These are phyloP conservation scores for Zizania palustris DNA, from an alignment of 202 grass and related monocot species.

Conservation along the genomic window DNA sequence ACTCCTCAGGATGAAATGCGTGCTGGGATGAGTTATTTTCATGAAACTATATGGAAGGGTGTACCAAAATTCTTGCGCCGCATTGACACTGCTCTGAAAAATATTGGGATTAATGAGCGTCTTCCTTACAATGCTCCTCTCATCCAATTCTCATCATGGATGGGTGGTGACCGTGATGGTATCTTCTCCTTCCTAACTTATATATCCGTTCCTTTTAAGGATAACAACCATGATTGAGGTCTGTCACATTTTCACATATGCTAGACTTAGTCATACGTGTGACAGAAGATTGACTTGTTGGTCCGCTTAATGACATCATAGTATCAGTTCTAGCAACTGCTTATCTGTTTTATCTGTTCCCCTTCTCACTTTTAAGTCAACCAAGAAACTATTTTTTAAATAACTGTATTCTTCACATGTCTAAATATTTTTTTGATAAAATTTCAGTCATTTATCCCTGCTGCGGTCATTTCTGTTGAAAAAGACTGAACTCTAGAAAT, in stretches of 20 bases:
- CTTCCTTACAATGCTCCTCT: conserved; percentile 93
- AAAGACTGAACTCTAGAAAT: conserved; percentile 28
- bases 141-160: conserved; percentile 99
- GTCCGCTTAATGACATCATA: not conserved
- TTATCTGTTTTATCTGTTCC: not conserved
- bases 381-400: conserved; percentile 6
- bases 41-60: conserved; percentile 98
- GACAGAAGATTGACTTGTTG: not conserved
- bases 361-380: not conserved
- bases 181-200: conserved; percentile 44
- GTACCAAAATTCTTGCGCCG: conserved; percentile 98
- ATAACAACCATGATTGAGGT: not conserved
- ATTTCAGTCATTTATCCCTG: conserved; percentile 26
- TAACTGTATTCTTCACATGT: not conserved
- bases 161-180: conserved; percentile 99
- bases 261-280: too few species aligned
- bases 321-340: conserved; percentile 6
- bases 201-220: conserved; percentile 18
- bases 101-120: conserved; percentile 94
- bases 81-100: conserved; percentile 91
- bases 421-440: conserved; percentile 4
- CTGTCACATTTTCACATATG: conserved; percentile 8
- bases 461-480: not conserved
- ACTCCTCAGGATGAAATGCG: conserved; percentile 99
- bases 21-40: conserved; percentile 97